Percentiles rank a stretch among this genome's conserved stretches.
These are phyloP conservation scores for Neltuma alba DNA, from an alignment of 306 rosid genomes.

Conservation along the genomic window DNA sequence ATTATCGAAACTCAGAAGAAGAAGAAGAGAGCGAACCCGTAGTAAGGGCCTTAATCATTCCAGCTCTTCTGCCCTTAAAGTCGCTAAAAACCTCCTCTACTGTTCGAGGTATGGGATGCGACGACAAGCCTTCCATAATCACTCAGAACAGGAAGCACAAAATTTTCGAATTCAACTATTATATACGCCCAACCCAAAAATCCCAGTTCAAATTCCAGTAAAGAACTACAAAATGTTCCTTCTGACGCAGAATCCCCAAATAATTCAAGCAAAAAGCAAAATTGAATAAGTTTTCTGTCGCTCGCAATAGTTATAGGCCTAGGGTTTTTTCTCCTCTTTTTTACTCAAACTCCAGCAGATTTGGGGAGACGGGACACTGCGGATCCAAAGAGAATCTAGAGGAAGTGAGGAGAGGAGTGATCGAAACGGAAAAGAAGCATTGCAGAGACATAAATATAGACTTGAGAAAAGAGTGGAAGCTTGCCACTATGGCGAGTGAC, in stretches of 20 bases:
- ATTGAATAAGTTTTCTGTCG: no score
- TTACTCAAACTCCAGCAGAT: neutral
- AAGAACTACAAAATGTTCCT: constrained; percentile 5
- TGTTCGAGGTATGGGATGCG: constrained; percentile 91
- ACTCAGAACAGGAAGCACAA: neutral
- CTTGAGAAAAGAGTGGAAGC: neutral
- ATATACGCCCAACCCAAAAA: neutral
- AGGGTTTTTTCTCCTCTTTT: constrained; percentile 20
- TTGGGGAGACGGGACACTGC: neutral
- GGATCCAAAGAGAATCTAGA: neutral
- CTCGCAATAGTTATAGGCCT: neutral
- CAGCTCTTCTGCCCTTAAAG: constrained; percentile 88
- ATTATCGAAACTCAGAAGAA: neutral
- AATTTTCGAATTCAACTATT: neutral
- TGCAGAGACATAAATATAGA: neutral
- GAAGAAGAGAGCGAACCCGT: constrained; percentile 26
- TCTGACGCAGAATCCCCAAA: neutral
- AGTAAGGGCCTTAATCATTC: constrained; percentile 68
- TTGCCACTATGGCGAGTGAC: neutral
- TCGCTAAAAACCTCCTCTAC: constrained; percentile 98
- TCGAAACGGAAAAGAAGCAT: neutral
- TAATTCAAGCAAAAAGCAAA: neutral
- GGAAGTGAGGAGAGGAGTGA: neutral
- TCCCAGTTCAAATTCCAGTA: constrained; percentile 1
- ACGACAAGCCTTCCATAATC: constrained; percentile 74